A percentile compares a stretch with the other conserved stretches of the same genome.
These are phyloP conservation scores for Odontarrhena argentea DNA, from an alignment of 345 rosid species.

Conservation along the genomic window DNA sequence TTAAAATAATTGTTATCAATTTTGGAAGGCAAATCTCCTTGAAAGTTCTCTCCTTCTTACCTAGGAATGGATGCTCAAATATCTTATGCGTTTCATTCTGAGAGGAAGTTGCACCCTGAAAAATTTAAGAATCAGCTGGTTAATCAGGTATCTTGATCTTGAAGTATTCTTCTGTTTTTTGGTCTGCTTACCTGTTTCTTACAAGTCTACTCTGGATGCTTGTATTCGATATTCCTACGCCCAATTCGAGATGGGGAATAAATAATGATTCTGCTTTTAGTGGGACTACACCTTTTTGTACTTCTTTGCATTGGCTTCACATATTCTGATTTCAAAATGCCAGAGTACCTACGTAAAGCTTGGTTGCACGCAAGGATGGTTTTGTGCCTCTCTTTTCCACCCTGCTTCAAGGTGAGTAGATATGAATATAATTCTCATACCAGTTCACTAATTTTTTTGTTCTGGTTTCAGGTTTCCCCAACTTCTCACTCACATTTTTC, in stretches of 20 bases:
- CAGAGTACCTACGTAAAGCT: slow-evolving; percentile 89
- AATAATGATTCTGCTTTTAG: neutral
- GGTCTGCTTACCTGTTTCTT: slow-evolving; percentile 15
- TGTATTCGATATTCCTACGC: neutral
- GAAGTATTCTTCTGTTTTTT: neutral
- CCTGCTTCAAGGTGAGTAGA: slow-evolving; percentile 67
- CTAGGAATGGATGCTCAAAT: slow-evolving; percentile 98
- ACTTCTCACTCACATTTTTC: slow-evolving; percentile 19
- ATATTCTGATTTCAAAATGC: neutral
- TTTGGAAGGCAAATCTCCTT: slow-evolving; percentile 4
- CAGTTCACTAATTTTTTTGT: neutral
- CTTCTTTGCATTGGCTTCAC: slow-evolving; percentile 24
- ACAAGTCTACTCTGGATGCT: neutral
- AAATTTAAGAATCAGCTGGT: slow-evolving; percentile 82
- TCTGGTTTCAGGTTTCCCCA: slow-evolving; percentile 5
- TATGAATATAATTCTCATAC: slow-evolving; percentile 8
- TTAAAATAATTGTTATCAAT: neutral
- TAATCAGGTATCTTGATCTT: slow-evolving; percentile 74
- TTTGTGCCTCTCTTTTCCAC: slow-evolving; percentile 70
- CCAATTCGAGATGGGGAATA: neutral
- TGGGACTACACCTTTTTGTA: slow-evolving; percentile 14
- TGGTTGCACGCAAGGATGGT: slow-evolving; percentile 97
- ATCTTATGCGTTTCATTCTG: slow-evolving; percentile 86
- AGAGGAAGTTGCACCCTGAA: slow-evolving; percentile 84
- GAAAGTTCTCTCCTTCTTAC: slow-evolving; percentile 22